Evolutionary conservation across 225 moss, liverwort and hornwort genomes (phyloP), one percentile per base, ranked within the genome.

Genomic region (Bryum argenteum): DNA sequence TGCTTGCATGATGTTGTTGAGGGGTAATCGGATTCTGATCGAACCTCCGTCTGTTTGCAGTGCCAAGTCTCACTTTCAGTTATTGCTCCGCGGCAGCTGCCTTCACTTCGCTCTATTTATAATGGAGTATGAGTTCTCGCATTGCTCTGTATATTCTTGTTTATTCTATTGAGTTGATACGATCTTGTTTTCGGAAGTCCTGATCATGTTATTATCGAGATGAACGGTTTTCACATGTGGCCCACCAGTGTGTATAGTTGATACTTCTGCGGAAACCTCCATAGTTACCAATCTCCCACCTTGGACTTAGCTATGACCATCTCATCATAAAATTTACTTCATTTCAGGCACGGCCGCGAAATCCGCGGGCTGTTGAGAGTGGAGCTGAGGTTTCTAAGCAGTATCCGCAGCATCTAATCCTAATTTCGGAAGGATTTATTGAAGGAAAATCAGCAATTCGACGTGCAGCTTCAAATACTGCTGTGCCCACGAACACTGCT

Each of bases 1-100:
- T 58, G 10, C 33, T 51, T 20, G 21, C 62, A 57, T 57, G 22
- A 26, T 15, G 40, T 52, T 44, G 55, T 67, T 23, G 19, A 51
- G 22, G 23, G 33, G 42, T 54, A 33, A 16, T 9, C 47, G 7
- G 61, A 44, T 69, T 62, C 23, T 67, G 57, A 71, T 62, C 19
- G 37, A 43, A 57, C 37, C 63, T 56, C 33, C 71, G 42, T 67
- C 66, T 72, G 63, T 71, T 57, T 75, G 78, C 83, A 94, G 94
- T 98, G 91, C 75, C 90, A 90, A 57, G 92, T 94, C n/a, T 90
- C 97, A 53, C 89, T 98, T 55, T 98, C 97, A 54, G 71, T 98
- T 71, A 85, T 98, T 60, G 86, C 91, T 69, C 90, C 97, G 19
- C 83, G 97, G 68, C 90, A 89, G 72, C 81, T 98, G 75, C 80